A percentile compares a stretch with the other conserved stretches of the same genome.
Evolutionary conservation across 768 basidiomycete genomes (phyloP).

Genomic region (Xerocomus brunneocitrinus): DNA sequence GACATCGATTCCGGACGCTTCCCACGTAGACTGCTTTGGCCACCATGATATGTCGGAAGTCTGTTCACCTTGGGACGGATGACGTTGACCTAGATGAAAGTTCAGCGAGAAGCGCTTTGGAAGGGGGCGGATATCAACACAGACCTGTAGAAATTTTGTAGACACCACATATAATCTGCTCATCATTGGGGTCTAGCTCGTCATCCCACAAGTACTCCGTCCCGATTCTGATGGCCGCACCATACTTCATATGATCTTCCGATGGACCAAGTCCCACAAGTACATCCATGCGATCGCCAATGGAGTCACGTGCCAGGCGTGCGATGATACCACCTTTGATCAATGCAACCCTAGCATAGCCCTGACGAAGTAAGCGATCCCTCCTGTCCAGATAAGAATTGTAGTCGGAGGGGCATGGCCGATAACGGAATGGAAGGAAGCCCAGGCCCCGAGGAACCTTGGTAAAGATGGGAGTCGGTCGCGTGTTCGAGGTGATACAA

Average conservation of each 20-base stretch:
- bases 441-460: too few species aligned
- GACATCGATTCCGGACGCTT: neutral
- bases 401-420: neutral
- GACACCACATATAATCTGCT: slow-evolving; percentile 1
- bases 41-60: neutral
- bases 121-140: too few species aligned
- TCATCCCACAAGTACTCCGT: neutral
- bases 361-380: neutral
- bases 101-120: neutral
- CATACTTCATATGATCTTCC: neutral
- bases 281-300: too few species aligned
- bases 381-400: neutral
- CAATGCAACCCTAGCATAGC: slow-evolving; percentile 1
- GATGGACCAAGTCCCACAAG: neutral
- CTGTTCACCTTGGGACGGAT: neutral
- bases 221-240: neutral
- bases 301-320: too few species aligned
- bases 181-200: neutral
- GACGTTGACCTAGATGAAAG: neutral
- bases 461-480: too few species aligned
- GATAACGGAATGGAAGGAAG: neutral
- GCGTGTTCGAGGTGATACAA: too few species aligned
- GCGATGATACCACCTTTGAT: neutral
- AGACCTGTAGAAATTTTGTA: slow-evolving; percentile 4
- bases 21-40: slow-evolving; percentile 2